Base-by-base conservation (phyloP, 495 filamentous ascomycete species). In the Talaromyces wortmannii region DNA sequence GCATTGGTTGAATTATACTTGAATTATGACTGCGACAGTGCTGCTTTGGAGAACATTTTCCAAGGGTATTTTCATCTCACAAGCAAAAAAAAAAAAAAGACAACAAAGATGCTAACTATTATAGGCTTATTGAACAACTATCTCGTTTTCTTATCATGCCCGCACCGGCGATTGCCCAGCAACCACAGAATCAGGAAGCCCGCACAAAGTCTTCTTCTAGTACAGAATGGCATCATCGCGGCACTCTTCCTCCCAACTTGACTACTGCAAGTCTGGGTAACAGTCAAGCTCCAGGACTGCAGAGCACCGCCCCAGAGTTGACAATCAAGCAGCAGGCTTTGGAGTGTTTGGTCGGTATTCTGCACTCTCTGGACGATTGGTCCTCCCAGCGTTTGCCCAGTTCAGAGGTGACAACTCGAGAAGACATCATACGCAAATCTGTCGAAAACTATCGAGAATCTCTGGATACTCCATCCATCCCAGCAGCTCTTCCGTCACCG, bases 11-110 rank as follows among this genome's bases (percentile, higher is more conserved):
- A 99, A 71, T 86, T 94, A 13, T 99, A 97, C 68, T 81, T 99
- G 53, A 99, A 99, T 67, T 99, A 99, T 61, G 95, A 99, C 63
- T 99, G 95, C 69, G 95, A 97, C 62, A 78, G 91, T 32, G 88
- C 89, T 18, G 87, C 88, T 2, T 78, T 97, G 59, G 95, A 99
- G 68, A 97, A 99, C 62, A 96, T 97, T 63, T 97, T 95, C 69
- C 92, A 99, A 67, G 76, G 78, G 76, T 78, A 62, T 57, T 66
- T 58, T 45, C 45, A 23, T 23, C 23, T 23, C 23, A 23, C 2
- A 45, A 1, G 48, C 5, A 10, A 32, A n/a, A 54, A 11, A 12
- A 23, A n/a, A 16, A 7, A 32, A 36, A 11, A 36, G 18, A 48
- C 32, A 30, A 15, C 8, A 16, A 10, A 6, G n/a, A 45, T 52